Evolutionary conservation across 148 eudicot species (phyloP).

Genomic region (Vaccinium darrowii): DNA sequence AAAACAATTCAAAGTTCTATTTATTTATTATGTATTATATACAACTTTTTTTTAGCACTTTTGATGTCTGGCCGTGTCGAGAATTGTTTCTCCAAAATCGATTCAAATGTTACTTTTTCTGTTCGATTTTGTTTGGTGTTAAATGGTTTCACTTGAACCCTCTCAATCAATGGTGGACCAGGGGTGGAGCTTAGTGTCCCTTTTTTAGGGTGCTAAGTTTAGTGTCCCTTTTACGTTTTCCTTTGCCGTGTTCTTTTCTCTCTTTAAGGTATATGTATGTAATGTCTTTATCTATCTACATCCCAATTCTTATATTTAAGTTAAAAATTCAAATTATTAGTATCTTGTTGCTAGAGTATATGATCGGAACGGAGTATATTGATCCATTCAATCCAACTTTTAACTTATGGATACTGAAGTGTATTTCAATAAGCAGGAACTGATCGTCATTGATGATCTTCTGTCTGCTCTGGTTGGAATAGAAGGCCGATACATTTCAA

Average conservation of each 20-base stretch:
- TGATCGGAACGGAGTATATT: not conserved
- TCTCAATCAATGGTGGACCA: too few species aligned
- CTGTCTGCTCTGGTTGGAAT: conserved; percentile 84
- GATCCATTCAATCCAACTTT: not conserved
- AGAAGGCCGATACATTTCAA: conserved; percentile 86
- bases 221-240: too few species aligned
- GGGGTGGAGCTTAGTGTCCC: too few species aligned
- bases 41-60: too few species aligned
- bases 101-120: too few species aligned
- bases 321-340: not conserved
- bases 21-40: too few species aligned
- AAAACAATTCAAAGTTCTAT: too few species aligned
- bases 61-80: too few species aligned
- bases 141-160: too few species aligned
- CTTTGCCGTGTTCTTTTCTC: not conserved
- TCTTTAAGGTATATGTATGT: not conserved
- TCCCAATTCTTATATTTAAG: not conserved
- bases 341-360: not conserved
- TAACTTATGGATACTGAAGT: conserved; percentile 1
- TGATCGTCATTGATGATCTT: conserved; percentile 90
- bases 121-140: too few species aligned
- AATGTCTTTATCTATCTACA: not conserved
- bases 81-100: too few species aligned
- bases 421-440: conserved; percentile 53
- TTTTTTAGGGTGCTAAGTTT: too few species aligned